Evolutionary conservation across 345 rosid genomes (phyloP).

Genomic region (Populus simonii): DNA sequence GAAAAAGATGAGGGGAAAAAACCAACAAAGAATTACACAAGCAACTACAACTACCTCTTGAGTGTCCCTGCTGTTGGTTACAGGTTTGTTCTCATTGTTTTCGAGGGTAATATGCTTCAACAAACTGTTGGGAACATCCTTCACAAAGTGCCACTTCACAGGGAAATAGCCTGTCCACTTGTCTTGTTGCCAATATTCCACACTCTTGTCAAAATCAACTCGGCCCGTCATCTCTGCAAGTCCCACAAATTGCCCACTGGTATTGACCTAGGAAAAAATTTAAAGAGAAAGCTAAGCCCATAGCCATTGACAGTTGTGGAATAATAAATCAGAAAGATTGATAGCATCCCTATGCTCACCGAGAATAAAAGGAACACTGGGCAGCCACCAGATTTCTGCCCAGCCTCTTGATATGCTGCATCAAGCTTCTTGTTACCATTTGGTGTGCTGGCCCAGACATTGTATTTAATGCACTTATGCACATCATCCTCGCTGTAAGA

Average conservation of each 20-base stretch:
- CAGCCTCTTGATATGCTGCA: constrained; percentile 81
- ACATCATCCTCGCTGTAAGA: constrained; percentile 99
- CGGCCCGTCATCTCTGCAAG: constrained; percentile 87
- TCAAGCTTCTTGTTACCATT: constrained; percentile 94
- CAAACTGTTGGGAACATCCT: constrained; percentile 89
- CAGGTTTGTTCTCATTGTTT: constrained; percentile 95
- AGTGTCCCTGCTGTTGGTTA: constrained; percentile 90
- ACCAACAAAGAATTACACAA: background rate
- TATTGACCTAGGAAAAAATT: constrained; percentile 55
- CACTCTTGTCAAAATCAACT: constrained; percentile 75
- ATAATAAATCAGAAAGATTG: background rate
- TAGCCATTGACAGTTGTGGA: background rate
- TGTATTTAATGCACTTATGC: constrained; percentile 88
- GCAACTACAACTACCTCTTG: constrained; percentile 59
- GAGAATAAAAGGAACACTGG: constrained; percentile 88
- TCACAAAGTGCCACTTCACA: constrained; percentile 86
- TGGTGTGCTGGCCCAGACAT: constrained; percentile 94
- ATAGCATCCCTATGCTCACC: constrained; percentile 39
- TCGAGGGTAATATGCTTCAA: constrained; percentile 88
- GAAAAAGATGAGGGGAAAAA: background rate
- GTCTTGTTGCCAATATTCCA: constrained; percentile 93
- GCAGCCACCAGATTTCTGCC: constrained; percentile 62
- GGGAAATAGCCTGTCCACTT: constrained; percentile 98
- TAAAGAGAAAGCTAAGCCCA: background rate
- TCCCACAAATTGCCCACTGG: constrained; percentile 97